phyloP scores from a whole-genome alignment of 2,329 filamentous ascomycete species.

The Elsinoe fawcettii region DNA sequence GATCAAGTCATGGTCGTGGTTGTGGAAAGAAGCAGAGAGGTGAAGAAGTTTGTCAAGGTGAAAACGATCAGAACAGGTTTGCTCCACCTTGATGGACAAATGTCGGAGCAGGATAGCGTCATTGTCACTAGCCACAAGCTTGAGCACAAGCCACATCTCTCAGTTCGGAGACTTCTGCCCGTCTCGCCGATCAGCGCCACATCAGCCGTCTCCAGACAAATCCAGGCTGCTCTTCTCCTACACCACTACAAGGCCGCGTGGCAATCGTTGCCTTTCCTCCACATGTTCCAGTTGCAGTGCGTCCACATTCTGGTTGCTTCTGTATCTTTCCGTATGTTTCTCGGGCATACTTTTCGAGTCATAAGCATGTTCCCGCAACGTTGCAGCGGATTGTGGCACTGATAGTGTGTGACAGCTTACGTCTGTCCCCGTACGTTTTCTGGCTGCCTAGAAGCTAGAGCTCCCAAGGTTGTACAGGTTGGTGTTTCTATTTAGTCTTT shows the following conservation, averaged over 20 bases:
- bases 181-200: neutral
- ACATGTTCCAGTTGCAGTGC: neutral
- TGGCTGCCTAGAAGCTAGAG: slow-evolving; percentile 14
- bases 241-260: slow-evolving; percentile 8
- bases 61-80: neutral
- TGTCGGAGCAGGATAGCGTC: neutral
- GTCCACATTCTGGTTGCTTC: neutral
- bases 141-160: neutral
- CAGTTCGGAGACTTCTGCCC: neutral
- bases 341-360: neutral
- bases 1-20: neutral
- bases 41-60: neutral
- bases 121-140: neutral
- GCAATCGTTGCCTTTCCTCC: slow-evolving; percentile 11
- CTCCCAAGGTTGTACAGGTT: neutral
- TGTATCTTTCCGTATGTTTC: neutral
- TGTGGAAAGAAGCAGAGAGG: neutral
- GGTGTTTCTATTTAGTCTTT: slow-evolving; percentile 9
- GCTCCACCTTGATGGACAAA: slow-evolving; percentile 7
- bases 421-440: neutral
- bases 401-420: neutral
- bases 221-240: neutral
- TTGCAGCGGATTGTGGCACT: neutral
- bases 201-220: neutral
- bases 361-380: neutral